phyloP scores from a whole-genome alignment of 768 basidiomycete species.

The Mycena filopes region DNA sequence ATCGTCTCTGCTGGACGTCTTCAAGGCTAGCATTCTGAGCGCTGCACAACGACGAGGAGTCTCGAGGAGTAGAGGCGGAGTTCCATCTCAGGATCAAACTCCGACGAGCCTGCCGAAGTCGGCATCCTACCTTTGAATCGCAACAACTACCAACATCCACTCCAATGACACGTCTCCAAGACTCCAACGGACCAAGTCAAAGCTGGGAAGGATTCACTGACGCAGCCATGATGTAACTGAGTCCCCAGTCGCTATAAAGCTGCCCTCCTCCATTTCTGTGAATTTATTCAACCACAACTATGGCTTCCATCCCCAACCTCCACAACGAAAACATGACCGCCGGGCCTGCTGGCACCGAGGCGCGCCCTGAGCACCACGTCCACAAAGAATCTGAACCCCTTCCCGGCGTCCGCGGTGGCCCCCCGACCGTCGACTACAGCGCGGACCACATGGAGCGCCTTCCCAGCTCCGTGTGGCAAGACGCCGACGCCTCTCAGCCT shows the following conservation, averaged over 20 bases:
- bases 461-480: slow-evolving; percentile 32
- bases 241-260: slow-evolving; percentile 4
- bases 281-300: slow-evolving; percentile 6
- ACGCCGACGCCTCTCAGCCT: slow-evolving; percentile 17
- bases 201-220: too few relatives aligned
- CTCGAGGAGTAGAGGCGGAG: too few relatives aligned
- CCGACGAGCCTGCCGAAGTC: too few relatives aligned
- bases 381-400: slow-evolving; percentile 62
- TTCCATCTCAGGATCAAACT: too few relatives aligned
- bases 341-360: background rate
- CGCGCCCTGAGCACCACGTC: slow-evolving; percentile 52
- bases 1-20: too few relatives aligned
- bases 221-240: slow-evolving; percentile 23
- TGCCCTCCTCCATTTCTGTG: background rate
- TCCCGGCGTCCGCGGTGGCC: slow-evolving; percentile 50
- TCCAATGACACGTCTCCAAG: background rate
- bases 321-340: slow-evolving; percentile 4
- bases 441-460: slow-evolving; percentile 50
- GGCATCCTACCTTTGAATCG: too few relatives aligned
- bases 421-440: slow-evolving; percentile 49
- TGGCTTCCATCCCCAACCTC: slow-evolving; percentile 27
- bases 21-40: too few relatives aligned
- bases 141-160: background rate
- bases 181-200: background rate
- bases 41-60: too few relatives aligned